These are phyloP conservation scores for Phytomonas sp. DNA, from an alignment of 208 protist genomes.

Conservation along the genomic window DNA sequence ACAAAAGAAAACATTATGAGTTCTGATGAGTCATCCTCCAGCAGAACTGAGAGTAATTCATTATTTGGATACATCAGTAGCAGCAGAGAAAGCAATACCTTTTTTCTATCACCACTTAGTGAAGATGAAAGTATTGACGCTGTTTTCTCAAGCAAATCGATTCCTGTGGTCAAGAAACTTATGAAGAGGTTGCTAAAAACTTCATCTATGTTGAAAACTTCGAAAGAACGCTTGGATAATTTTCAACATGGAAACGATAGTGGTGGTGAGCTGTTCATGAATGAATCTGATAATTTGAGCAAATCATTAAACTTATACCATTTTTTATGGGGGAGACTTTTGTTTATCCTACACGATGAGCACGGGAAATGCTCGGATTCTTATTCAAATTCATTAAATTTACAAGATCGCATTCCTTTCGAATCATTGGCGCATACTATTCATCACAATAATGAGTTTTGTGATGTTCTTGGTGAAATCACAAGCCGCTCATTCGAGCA, in stretches of 20 bases:
- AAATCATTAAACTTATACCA: constrained; percentile 15
- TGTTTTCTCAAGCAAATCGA: constrained; percentile 23
- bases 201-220: constrained; percentile 15
- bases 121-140: constrained; percentile 29
- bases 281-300: constrained; percentile 4
- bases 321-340: constrained; percentile 34
- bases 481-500: constrained; percentile 38
- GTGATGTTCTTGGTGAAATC: constrained; percentile 65
- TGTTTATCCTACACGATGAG: constrained; percentile 57
- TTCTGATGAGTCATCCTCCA: background rate
- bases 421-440: constrained; percentile 63
- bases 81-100: constrained; percentile 12
- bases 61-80: background rate
- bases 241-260: background rate
- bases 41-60: background rate
- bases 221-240: constrained; percentile 14
- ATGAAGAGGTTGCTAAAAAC: constrained; percentile 35
- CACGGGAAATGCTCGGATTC: constrained; percentile 56
- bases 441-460: constrained; percentile 72
- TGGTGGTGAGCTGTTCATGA: background rate
- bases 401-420: constrained; percentile 68
- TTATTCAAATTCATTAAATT: constrained; percentile 63
- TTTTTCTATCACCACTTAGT: constrained; percentile 15
- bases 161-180: constrained; percentile 27
- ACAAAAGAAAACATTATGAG: background rate